Evolutionary conservation across 495 filamentous ascomycete species (phyloP).

Genomic region (Tricharina praecox): DNA sequence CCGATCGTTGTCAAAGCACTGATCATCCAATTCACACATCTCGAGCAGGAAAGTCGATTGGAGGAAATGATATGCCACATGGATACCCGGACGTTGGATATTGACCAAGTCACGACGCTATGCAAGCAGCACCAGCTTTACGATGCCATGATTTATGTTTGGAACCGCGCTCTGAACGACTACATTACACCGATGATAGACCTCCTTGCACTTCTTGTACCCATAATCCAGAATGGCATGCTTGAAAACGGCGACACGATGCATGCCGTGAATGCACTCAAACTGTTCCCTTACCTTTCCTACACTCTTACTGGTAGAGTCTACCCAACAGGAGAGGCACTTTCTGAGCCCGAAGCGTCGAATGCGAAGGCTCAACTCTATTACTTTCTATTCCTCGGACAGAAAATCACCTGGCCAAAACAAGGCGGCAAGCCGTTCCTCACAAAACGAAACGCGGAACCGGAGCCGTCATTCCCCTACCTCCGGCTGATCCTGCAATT

Average conservation of each 20-base stretch:
- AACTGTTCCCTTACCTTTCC: slow-evolving; percentile 88
- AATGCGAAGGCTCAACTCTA: slow-evolving; percentile 77
- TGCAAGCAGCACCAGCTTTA: slow-evolving; percentile 85
- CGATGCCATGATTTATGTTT: slow-evolving; percentile 91
- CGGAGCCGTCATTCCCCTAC: slow-evolving; percentile 61
- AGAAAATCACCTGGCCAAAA: slow-evolving; percentile 47
- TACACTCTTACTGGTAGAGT: slow-evolving; percentile 79
- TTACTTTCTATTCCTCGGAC: slow-evolving; percentile 80
- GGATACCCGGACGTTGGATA: slow-evolving; percentile 76
- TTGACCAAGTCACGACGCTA: slow-evolving; percentile 77
- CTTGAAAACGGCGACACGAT: slow-evolving; percentile 34
- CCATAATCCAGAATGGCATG: slow-evolving; percentile 37
- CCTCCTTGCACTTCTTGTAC: slow-evolving; percentile 54
- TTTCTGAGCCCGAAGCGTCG: slow-evolving; percentile 48
- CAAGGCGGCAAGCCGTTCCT: slow-evolving; percentile 36
- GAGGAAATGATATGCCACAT: slow-evolving; percentile 92
- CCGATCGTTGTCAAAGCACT: slow-evolving; percentile 73
- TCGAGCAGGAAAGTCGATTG: slow-evolving; percentile 53
- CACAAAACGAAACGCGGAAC: slow-evolving; percentile 32
- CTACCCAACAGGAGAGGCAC: slow-evolving; percentile 67
- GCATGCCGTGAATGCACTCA: slow-evolving; percentile 51
- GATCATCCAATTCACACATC: slow-evolving; percentile 58
- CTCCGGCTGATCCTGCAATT: slow-evolving; percentile 71
- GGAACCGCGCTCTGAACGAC: slow-evolving; percentile 77
- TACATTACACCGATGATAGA: slow-evolving; percentile 83